Base-by-base conservation (phyloP, 495 filamentous ascomycete genomes). In the Hyaloscypha hepaticicola region DNA sequence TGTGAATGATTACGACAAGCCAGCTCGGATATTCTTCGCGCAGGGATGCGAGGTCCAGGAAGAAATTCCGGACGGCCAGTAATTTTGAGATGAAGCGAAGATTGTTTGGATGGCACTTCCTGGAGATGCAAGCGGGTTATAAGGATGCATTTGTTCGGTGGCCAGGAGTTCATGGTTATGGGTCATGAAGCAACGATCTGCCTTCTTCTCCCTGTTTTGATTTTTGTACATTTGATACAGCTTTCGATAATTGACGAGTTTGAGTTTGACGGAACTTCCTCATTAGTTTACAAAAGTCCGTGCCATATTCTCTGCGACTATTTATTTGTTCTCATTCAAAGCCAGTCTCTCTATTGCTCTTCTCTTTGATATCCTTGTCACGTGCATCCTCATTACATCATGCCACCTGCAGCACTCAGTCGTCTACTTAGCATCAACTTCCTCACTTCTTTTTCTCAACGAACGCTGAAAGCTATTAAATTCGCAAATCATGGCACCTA, bases 11-110 rank as follows among this genome's bases (percentile, higher is more conserved):
- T 84, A 85, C 68, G 79, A 84, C 56, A 80, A 78, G 45, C 78
- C 83, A n/a, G 87, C 87, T 3, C 84, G 88, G 24, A 80, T 96
- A 14, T 96, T 95, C 79, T 96, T 96, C 75, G 85, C 90, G 1
- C 92, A 96, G 67, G 91, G 88, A 5, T 90, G 88, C 72, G 86
- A 88, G 70, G 63, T 79, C n/a, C 29, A 53, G 3, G 63, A 58
- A 38, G 64, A 65, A 22, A 48, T n/a, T 33, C 31, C 27, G 16
- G n/a, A 58, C 60, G 58, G 55, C 22, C 12, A 58, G 56, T 25
- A 58, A 57, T 45, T 58, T 45, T 9, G 3, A 45, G 38, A 0
- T 11, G 9, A 45, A 14, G 4, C 19, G 12, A 45, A 16, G 38
- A 16, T 3, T 45, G 38, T 45, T 19, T 14, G 19, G 38, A 45